These are phyloP conservation scores for Rhizophora mangle DNA, from an alignment of 345 rosid genomes.

Conservation along the genomic window DNA sequence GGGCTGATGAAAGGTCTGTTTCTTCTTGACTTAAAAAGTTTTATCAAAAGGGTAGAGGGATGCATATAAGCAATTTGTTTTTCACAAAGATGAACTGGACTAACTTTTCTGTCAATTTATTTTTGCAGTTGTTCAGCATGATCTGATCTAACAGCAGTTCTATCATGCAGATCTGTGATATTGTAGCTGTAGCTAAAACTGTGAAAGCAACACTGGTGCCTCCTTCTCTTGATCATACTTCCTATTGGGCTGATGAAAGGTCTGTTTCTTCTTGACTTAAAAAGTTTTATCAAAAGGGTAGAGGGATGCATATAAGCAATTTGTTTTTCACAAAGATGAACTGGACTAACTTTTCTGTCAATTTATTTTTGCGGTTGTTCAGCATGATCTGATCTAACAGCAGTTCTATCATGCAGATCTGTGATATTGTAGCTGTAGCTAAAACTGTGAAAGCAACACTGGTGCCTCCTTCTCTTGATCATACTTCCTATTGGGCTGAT, in stretches of 20 bases:
- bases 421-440: conserved; percentile 96
- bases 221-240: conserved; percentile 89
- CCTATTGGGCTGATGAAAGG: conserved; percentile 97
- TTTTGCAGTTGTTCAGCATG: background rate
- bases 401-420: conserved; percentile 79
- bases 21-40: background rate
- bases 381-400: conserved; percentile 42
- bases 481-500: conserved; percentile 93
- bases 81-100: background rate
- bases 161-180: conserved; percentile 93
- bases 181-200: conserved; percentile 89
- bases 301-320: background rate
- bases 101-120: background rate
- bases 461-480: conserved; percentile 92
- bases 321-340: background rate
- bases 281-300: background rate
- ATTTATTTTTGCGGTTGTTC: too few species aligned
- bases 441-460: conserved; percentile 85
- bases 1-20: conserved; percentile 87
- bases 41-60: background rate
- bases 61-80: background rate
- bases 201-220: conserved; percentile 91
- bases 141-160: conserved; percentile 48
- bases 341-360: background rate
- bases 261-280: conserved; percentile 7